phyloP scores from a whole-genome alignment of 1,284 basidiomycete species.

The Sanghuangporus sanghuang region DNA sequence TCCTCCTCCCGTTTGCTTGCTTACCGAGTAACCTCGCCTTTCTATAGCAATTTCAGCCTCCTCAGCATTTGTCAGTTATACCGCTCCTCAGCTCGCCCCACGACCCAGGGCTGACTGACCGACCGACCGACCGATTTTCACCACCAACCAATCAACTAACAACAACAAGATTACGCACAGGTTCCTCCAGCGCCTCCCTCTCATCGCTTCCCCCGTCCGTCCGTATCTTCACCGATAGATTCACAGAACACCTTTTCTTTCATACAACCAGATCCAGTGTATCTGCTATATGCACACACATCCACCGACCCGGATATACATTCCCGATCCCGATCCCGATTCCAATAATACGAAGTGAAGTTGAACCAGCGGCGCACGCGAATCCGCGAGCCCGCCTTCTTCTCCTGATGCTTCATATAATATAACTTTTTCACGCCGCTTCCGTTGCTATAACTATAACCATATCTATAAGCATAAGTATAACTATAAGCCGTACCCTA shows the following conservation, averaged over 20 bases:
- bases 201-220: not conserved
- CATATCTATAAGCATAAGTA: no score
- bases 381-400: not conserved
- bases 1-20: no score
- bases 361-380: not conserved
- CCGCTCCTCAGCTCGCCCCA: not conserved
- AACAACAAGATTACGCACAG: no score
- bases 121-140: not conserved
- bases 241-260: not conserved
- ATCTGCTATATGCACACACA: not conserved
- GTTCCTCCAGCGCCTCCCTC: not conserved
- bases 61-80: not conserved
- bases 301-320: not conserved
- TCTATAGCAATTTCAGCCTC: not conserved
- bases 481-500: not conserved
- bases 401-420: not conserved
- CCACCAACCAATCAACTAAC: no score
- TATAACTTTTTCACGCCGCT: not conserved
- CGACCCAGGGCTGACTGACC: not conserved
- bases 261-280: not conserved
- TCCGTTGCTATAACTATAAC: not conserved
- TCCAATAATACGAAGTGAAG: no score
- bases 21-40: not conserved
- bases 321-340: not conserved
- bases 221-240: not conserved